Base-by-base conservation (phyloP, 2,329 filamentous ascomycete genomes). In the Diplodia seriata region DNA sequence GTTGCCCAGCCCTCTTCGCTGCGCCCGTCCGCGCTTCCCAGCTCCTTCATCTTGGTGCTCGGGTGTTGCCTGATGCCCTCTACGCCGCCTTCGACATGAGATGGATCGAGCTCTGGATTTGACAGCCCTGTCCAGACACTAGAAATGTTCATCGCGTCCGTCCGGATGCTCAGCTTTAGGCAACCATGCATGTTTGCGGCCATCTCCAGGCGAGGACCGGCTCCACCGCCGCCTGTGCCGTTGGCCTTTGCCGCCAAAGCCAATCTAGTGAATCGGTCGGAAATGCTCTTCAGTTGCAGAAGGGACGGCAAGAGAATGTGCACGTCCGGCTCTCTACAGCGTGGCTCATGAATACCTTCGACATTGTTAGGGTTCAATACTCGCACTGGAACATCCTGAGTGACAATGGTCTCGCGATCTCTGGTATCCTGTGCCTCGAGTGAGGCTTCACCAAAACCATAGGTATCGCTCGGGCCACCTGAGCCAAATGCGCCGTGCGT, bases 171-270 rank as follows among this genome's bases (percentile, higher is more conserved):
- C 70, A 99, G 84, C 56, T 89, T 89, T 68, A 99, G 82, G 68
- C 89, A 90, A 23, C 95, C 95, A 79, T 97, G 92, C 93, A 97
- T 97, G 79, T 97, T 99, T 36, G 94, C 95, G 66, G 90, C 90
- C 53, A 98, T 81, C 77, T 97, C 93, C 3, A 99, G 83, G 74
- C 93, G 92, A 0, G 92, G 84, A 18, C 57, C 66, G 4, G 78
- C 75, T 71, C 74, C 20, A 71, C 71, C 66, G 67, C 72, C 67
- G 68, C 71, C 69, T 68, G 71, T 23, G 68, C 77, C 76, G 7
- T 87, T 76, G 64, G 75, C 74, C 59, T 74, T 78, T 23, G 72
- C 72, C 31, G 72, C 73, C 3, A 78, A 68, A 0, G 77, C 92
- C 2, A 98, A 87, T 75, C 92, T 94, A 51, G 93, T 98, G 80